Base-by-base conservation (phyloP, 345 rosid genomes). In the Camelina sativa region DNA sequence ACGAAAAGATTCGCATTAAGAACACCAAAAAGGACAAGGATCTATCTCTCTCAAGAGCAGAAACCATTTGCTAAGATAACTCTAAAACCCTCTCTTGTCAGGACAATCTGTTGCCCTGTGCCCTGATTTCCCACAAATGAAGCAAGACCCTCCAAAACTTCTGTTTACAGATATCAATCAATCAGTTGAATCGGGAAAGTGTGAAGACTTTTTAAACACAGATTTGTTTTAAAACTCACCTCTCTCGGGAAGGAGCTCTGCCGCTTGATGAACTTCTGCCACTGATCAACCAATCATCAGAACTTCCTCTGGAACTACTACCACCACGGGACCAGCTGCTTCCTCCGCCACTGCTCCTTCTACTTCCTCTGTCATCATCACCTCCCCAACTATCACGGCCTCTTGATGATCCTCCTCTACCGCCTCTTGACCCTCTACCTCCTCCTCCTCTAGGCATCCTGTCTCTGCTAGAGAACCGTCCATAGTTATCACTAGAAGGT, bases 41-140 rank as follows among this genome's bases (percentile, higher is more conserved):
- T 75, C 30, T 5, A 28, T 28, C 19, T 62, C 54, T 56, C 53
- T 44, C 71, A 23, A 44, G 64, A 47, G 73, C 74, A 78, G 69
- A 72, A 51, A 19, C 62, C 46, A 28, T 34, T 46, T 4, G 15
- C 8, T 23, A 8, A 5, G 25, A 28, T 0, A 44, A 28, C 20
- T 82, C 60, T 84, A 88, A 70, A 71, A 89, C 19, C 73, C 87
- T 41, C 69, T 58, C 75, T 83, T 84, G 73, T 67, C 83, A 35
- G 96, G 92, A 79, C 97, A 95, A 71, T 95, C 93, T 32, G 99
- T 69, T 77, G 99, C 92, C 82, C 87, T 87, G 71, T 95, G 97
- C 48, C 99, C 97, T 8, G 88, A 63, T 54, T 78, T 83, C 40
- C 97, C 97, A 60, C 96, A 92, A 72, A 48, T 85, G 81, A 91